Evolutionary conservation across 352 stramenopile genomes (phyloP), one percentile per base, ranked within the genome.

Genomic region (Phytophthora foliorum): DNA sequence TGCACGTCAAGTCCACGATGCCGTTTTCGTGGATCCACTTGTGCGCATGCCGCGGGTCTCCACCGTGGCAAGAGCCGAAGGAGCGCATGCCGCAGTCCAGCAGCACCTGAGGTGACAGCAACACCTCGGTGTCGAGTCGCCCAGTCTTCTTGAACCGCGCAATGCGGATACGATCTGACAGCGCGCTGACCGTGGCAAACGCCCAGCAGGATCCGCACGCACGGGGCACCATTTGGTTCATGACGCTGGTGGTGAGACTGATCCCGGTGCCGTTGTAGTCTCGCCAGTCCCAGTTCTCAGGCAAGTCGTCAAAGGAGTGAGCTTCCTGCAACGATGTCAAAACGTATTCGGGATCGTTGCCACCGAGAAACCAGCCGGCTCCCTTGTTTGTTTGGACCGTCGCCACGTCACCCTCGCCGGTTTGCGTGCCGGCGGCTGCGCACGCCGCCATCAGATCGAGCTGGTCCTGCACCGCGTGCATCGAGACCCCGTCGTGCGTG

Each of bases 11-110:
- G 67, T 94, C 86, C 9, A 94, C 86, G 52, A 94, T 92, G 39
- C 86, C 86, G 41, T 94, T 90, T 65, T 92, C 82, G 39, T 91
- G 80, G 60, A 94, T 94, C 86, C 86, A 94, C 65, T 94, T 89
- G 74, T 94, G 86, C 19, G 86, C 86, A 41, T 89, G 89, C n/a
- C 86, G 79, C 14, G 86, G 86, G 27, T 94, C 86, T n/a, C 86
- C 86, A n/a, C 86, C 86, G 19, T 77, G 82, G 63, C 86, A 92
- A 50, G 86, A 94, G 14, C 86, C 84, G 45, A 94, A 94, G 2
- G 82, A 92, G 6, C 84, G 84, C 86, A 94, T 94, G 29, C 86
- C 86, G 46, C 86, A 94, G 63, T 94, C 84, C 5, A 94, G 58
- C 45, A 94, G 65, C 25, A 84, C 77, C 62, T 94, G 84, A 13